These are phyloP conservation scores for Wickerhamomyces strasburgensis DNA, from an alignment of 805 yeast species.

Conservation along the genomic window DNA sequence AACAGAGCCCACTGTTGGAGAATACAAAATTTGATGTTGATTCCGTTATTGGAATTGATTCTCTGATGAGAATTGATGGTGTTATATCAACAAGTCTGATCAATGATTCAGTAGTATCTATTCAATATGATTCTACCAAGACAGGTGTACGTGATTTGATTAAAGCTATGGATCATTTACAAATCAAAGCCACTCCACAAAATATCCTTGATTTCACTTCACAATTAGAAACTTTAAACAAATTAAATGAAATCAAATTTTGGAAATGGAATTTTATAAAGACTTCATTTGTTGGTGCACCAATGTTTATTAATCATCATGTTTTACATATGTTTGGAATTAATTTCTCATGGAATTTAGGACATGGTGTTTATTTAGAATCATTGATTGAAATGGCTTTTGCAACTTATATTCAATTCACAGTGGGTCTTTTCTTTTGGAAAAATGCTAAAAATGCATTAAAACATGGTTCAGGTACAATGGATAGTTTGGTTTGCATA, in stretches of 20 bases:
- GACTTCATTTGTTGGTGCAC: conserved; percentile 54
- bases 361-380: conserved; percentile 59
- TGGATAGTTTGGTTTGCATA: conserved; percentile 86
- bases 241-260: conserved; percentile 62
- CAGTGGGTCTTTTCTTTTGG: conserved; percentile 65
- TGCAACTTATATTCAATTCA: conserved; percentile 53
- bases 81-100: conserved; percentile 27
- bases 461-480: conserved; percentile 68
- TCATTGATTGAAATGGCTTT: conserved; percentile 55
- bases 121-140: conserved; percentile 44
- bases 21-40: conserved; percentile 29
- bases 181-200: conserved; percentile 47
- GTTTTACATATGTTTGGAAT: conserved; percentile 38
- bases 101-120: conserved; percentile 14
- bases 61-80: conserved; percentile 22
- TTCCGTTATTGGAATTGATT: conserved; percentile 41
- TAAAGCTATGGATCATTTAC: conserved; percentile 43
- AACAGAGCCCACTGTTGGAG: conserved; percentile 2
- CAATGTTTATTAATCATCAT: conserved; percentile 50
- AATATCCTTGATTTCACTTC: conserved; percentile 50
- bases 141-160: conserved; percentile 66
- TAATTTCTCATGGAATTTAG: conserved; percentile 27
- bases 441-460: conserved; percentile 60
- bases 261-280: conserved; percentile 60
- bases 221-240: conserved; percentile 65